A percentile compares a stretch with the other conserved stretches of the same genome.
These are phyloP conservation scores for Boletus sensibilis DNA, from an alignment of 768 basidiomycete species.

Conservation along the genomic window DNA sequence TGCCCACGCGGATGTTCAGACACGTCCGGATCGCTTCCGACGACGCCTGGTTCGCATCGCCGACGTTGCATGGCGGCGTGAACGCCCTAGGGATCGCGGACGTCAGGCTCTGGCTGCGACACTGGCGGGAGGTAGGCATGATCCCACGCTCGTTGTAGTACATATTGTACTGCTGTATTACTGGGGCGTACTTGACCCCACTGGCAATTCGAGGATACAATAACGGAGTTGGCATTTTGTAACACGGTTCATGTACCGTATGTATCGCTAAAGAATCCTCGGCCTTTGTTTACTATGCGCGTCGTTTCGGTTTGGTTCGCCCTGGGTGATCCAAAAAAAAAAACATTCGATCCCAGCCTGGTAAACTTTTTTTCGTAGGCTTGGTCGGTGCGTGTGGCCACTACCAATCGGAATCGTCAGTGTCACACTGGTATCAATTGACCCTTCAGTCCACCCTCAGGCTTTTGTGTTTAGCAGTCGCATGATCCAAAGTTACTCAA, in stretches of 20 bases:
- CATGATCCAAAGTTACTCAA: no score
- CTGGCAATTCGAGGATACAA: neutral
- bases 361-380: no score
- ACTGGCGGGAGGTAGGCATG: slow-evolving; percentile 7
- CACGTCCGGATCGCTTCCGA: neutral
- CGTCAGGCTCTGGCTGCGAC: slow-evolving; percentile 6
- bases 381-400: no score
- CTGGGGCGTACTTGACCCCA: neutral
- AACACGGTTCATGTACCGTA: neutral
- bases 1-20: neutral
- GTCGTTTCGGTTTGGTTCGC: no score
- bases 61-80: slow-evolving; percentile 2
- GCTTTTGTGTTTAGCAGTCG: no score
- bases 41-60: neutral
- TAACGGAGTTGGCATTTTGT: neutral
- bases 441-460: no score
- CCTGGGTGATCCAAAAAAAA: no score
- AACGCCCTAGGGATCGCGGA: neutral
- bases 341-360: no score
- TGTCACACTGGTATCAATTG: no score
- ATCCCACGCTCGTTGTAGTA: neutral
- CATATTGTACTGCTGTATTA: neutral
- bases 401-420: no score
- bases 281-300: no score
- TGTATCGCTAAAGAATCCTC: neutral